Evolutionary conservation across 2,329 filamentous ascomycete genomes (phyloP).

Genomic region (Fusarium sarcochroum): DNA sequence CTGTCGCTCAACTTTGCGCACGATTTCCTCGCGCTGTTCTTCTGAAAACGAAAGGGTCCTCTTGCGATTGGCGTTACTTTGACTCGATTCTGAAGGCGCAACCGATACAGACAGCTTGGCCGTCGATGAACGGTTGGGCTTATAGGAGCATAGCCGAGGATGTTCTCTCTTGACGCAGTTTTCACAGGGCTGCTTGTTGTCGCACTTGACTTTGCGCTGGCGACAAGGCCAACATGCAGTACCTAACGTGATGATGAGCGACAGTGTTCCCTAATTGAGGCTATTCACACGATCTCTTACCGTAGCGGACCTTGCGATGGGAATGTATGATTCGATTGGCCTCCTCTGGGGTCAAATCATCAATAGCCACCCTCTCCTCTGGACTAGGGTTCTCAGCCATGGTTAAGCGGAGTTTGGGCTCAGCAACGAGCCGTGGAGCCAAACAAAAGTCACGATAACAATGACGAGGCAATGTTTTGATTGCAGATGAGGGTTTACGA

Average conservation of each 20-base stretch:
- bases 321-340: conserved; percentile 78
- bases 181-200: conserved; percentile 77
- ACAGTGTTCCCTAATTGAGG: conserved; percentile 22
- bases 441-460: conserved; percentile 44
- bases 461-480: conserved; percentile 45
- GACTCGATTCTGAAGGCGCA: conserved; percentile 44
- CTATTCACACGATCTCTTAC: conserved; percentile 59
- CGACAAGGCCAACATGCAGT: conserved; percentile 77
- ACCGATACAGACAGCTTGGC: conserved; percentile 54
- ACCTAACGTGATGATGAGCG: conserved; percentile 56
- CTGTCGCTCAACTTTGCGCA: conserved; percentile 55
- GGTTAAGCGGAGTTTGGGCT: conserved; percentile 47
- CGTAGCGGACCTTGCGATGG: conserved; percentile 77
- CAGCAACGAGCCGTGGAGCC: conserved; percentile 43
- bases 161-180: conserved; percentile 78
- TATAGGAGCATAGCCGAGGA: conserved; percentile 75
- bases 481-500: conserved; percentile 47
- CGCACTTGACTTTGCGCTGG: conserved; percentile 78
- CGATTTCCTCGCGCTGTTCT: conserved; percentile 46
- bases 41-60: conserved; percentile 54
- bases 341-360: conserved; percentile 74
- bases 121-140: conserved; percentile 67
- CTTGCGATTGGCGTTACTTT: conserved; percentile 49
- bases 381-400: conserved; percentile 63
- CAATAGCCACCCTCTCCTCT: conserved; percentile 62